Percentiles rank a stretch among this genome's conserved stretches.
These are phyloP conservation scores for Picea glauca DNA, from an alignment of 75 land plant genomes.

Conservation along the genomic window DNA sequence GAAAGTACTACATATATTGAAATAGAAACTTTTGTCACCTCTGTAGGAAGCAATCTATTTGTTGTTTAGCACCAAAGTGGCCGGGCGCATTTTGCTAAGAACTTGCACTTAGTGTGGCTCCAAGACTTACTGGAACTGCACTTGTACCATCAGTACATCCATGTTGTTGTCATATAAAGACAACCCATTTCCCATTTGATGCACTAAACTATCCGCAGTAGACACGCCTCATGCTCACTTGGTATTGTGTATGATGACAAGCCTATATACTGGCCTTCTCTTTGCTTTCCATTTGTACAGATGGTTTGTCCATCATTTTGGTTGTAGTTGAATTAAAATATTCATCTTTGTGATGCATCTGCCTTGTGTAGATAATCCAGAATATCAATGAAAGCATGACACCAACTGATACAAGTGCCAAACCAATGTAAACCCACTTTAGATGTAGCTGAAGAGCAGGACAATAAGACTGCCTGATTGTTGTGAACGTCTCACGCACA, in stretches of 20 bases:
- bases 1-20: too few species aligned
- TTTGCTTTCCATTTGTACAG: background rate
- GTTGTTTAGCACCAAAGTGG: too few species aligned
- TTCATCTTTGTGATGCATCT: constrained; percentile 23
- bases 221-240: constrained; percentile 11
- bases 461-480: constrained; percentile 39
- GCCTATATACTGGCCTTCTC: background rate
- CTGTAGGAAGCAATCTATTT: too few species aligned
- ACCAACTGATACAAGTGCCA: constrained; percentile 56
- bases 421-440: constrained; percentile 59
- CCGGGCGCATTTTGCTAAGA: too few species aligned
- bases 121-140: too few species aligned
- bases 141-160: too few species aligned
- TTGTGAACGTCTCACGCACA: constrained; percentile 56
- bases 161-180: too few species aligned
- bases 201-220: too few species aligned
- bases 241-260: background rate
- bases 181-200: too few species aligned
- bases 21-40: too few species aligned
- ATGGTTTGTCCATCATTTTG: background rate
- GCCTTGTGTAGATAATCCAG: constrained; percentile 65
- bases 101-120: too few species aligned
- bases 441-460: constrained; percentile 43
- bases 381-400: constrained; percentile 76
- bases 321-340: background rate